A percentile compares a stretch with the other conserved stretches of the same genome.
phyloP scores from a whole-genome alignment of 768 basidiomycete species.

The Pleurotus sapidus region DNA sequence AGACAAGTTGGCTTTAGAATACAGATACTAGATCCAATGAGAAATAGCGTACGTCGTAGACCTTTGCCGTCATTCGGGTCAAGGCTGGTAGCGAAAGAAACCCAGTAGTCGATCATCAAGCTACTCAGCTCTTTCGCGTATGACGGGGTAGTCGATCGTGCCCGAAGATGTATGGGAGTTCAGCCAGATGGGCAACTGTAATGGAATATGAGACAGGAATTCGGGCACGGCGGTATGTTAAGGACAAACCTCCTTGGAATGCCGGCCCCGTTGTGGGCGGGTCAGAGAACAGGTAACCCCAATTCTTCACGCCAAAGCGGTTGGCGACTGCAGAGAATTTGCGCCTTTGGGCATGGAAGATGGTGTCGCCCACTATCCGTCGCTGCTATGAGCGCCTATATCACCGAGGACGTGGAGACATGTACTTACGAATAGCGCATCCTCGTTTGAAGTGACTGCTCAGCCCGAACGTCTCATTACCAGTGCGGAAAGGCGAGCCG shows the following conservation, averaged over 20 bases:
- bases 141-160: conserved; percentile 8
- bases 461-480: conserved; percentile 41
- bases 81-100: conserved; percentile 41
- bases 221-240: not conserved
- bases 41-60: conserved; percentile 21
- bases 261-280: conserved; percentile 12
- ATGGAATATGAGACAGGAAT: too few species aligned
- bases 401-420: not conserved
- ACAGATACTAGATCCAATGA: not conserved
- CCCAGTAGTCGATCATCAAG: conserved; percentile 42
- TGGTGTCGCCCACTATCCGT: conserved; percentile 26
- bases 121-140: conserved; percentile 24
- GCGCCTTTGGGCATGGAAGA: conserved; percentile 31
- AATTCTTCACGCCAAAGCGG: conserved; percentile 26
- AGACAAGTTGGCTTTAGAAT: not conserved
- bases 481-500: conserved; percentile 43
- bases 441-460: conserved; percentile 35
- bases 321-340: conserved; percentile 30
- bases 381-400: not conserved
- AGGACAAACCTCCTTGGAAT: conserved; percentile 2
- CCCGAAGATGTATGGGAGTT: conserved; percentile 31
- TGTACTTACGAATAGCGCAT: conserved; percentile 23
- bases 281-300: conserved; percentile 37
- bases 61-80: conserved; percentile 43
- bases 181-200: conserved; percentile 27